Percentiles rank a stretch among this genome's conserved stretches.
These are phyloP conservation scores for Alternaria sp. DNA, from an alignment of 2,329 filamentous ascomycete species.

Conservation along the genomic window DNA sequence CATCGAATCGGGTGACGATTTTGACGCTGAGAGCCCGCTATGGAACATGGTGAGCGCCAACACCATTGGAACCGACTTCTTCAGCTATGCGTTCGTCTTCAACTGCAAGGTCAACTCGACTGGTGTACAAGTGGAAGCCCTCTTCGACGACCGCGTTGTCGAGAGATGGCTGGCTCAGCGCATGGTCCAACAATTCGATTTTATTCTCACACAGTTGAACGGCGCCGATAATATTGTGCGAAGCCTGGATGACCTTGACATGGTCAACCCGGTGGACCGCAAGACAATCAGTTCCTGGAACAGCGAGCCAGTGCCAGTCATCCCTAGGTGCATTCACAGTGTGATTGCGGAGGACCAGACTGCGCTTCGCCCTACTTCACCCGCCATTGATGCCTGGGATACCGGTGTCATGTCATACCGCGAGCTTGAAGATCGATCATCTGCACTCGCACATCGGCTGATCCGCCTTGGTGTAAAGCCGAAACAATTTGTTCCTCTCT, in stretches of 20 bases:
- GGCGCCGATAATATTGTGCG: conserved; percentile 13
- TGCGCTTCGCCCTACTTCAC: conserved; percentile 24
- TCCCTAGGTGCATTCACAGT: conserved; percentile 41
- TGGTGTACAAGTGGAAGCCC: conserved; percentile 37
- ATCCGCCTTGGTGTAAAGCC: conserved; percentile 35
- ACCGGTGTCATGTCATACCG: conserved; percentile 34
- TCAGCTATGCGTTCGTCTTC: conserved; percentile 48
- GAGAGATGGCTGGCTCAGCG: conserved; percentile 38
- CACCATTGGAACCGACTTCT: conserved; percentile 46
- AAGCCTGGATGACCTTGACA: conserved; percentile 26
- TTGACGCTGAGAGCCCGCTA: conserved; percentile 38
- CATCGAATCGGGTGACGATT: conserved; percentile 47
- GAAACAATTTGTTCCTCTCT: conserved; percentile 42
- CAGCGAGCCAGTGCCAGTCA: conserved; percentile 27
- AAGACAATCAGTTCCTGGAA: conserved; percentile 37
- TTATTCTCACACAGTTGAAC: conserved; percentile 37
- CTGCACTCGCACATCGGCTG: conserved; percentile 35
- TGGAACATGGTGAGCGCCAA: conserved; percentile 46
- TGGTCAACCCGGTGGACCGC: conserved; percentile 35
- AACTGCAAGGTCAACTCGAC: conserved; percentile 36
- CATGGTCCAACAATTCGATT: conserved; percentile 41
- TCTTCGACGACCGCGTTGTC: conserved; percentile 42
- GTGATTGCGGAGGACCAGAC: conserved; percentile 37
- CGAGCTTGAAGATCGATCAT: conserved; percentile 39
- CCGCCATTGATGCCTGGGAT: conserved; percentile 44